These are phyloP conservation scores for Calycina herbarum DNA, from an alignment of 2,329 filamentous ascomycete genomes.

Conservation along the genomic window DNA sequence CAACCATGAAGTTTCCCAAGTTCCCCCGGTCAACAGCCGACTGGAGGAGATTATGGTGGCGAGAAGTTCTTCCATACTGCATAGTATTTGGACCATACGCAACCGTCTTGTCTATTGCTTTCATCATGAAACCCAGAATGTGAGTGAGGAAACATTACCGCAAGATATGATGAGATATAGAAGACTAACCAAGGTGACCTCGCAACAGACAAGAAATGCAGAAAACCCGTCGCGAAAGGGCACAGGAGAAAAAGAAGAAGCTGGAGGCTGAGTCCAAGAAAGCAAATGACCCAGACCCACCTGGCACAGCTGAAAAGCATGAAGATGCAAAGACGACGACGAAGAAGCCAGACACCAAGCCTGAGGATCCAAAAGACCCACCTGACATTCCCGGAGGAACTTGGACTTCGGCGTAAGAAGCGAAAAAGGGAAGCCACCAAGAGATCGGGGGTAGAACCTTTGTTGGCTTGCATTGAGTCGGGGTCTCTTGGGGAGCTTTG, in stretches of 20 bases:
- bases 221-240: no score
- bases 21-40: not conserved
- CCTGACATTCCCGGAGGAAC: not conserved
- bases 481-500: not conserved
- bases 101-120: no score
- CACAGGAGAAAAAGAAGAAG: not conserved
- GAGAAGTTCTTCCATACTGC: no score
- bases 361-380: not conserved
- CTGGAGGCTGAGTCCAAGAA: not conserved
- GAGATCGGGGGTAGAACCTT: not conserved
- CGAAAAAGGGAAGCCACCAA: not conserved
- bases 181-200: no score
- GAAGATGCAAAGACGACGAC: not conserved
- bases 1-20: not conserved
- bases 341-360: not conserved
- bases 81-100: no score
- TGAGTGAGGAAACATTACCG: no score
- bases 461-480: not conserved
- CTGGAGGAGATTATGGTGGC: no score
- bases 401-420: not conserved
- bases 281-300: no score
- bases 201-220: no score
- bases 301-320: no score
- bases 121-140: no score
- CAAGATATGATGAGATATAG: no score